Conservation (phyloP, 345 rosid genomes). For the Theobroma cacao region DNA sequence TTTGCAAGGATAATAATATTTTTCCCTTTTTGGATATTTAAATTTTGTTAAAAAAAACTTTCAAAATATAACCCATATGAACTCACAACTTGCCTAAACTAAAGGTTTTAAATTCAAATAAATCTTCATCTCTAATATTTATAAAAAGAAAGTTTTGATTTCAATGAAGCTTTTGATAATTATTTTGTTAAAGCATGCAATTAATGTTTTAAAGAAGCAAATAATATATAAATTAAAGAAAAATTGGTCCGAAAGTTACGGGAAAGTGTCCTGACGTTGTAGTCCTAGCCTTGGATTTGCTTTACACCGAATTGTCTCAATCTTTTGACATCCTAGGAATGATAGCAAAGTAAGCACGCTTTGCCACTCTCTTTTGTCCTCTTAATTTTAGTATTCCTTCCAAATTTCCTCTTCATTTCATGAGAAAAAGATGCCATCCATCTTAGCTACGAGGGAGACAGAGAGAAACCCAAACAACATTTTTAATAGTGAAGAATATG, state of each 20-base stretch:
- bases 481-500: no score
- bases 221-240: background rate
- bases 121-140: background rate
- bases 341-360: constrained; percentile 51
- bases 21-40: background rate
- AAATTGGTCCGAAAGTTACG: constrained; percentile 11
- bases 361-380: constrained; percentile 1
- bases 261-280: background rate
- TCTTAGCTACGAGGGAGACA: no score
- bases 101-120: background rate
- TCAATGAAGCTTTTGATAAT: background rate
- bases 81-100: background rate
- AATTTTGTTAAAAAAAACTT: no score
- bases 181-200: background rate
- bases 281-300: constrained; percentile 12
- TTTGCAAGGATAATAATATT: no score
- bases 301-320: constrained; percentile 49
- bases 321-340: constrained; percentile 19
- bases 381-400: background rate
- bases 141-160: no score
- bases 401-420: background rate
- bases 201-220: background rate
- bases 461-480: no score
- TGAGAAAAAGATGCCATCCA: no score
- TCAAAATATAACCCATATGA: background rate